Evolutionary conservation across 208 protist genomes (phyloP), one percentile per base, ranked within the genome.

Genomic region (Crithidia expoeki): DNA sequence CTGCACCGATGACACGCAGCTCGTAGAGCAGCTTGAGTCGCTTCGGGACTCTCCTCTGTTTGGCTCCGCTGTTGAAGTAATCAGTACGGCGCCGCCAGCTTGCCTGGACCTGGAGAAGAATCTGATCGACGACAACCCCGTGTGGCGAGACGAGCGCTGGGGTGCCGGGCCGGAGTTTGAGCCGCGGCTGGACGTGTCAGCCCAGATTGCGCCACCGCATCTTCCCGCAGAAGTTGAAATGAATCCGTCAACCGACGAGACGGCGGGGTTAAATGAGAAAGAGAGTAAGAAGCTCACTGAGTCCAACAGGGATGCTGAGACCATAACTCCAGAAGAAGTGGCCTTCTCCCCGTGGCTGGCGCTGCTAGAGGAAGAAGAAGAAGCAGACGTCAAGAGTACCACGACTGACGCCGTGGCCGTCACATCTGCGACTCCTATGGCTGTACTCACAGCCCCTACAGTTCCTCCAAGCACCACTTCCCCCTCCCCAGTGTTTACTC

Each of bases 71-170:
- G 68, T 95, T 25, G 53, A 74, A 12, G 63, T 93, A 4, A 73
- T 92, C 19, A 74, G 75, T 27, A 89, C 91, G 12, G 79, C 73
- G 6, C 76, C 81, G 27, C 84, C 88, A 12, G 53, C 49, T 23
- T 61, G 79, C n/a, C 50, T 88, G 10, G 74, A 86, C 27, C 16
- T 81, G 28, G 75, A 83, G 9, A 72, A 56, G 11, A 59, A 72
- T 28, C 68, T 93, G n/a, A 68, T 95, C 23, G 60, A 95, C 66
- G 90, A 93, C 70, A 95, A 89, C 49, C 90, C 88, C 9, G 38
- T 79, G 3, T 49, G 51, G 23, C 19, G 47, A 2, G 62, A 60
- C 30, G 33, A 21, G 11, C 27, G 16, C 5, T 34, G 42, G 28
- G 34, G 53, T 32, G 5, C 7, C 10, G 14, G 25, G 30, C 30